Conservation (phyloP, 2,329 filamentous ascomycete genomes). For the Aspergillus transmontanensis region DNA sequence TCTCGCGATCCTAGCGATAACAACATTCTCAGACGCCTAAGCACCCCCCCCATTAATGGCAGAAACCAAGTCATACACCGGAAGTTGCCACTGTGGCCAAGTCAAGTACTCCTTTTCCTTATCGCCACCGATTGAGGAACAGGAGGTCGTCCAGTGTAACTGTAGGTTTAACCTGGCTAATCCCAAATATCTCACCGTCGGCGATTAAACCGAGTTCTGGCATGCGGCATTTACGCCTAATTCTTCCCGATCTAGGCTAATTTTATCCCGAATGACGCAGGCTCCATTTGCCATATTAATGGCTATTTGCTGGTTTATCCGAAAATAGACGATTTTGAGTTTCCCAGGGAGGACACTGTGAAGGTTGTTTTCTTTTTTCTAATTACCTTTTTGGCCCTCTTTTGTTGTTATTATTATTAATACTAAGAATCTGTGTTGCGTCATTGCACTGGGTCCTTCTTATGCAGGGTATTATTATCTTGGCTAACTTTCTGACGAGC, state of each 20-base stretch:
- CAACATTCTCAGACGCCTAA: not conserved
- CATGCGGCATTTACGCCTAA: not conserved
- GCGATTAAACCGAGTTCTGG: not conserved
- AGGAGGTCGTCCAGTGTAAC: slow-evolving; percentile 22
- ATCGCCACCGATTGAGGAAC: slow-evolving; percentile 19
- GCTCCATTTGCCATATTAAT: slow-evolving; percentile 34
- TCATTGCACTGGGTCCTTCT: not conserved
- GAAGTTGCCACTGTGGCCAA: slow-evolving; percentile 27
- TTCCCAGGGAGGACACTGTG: slow-evolving; percentile 25
- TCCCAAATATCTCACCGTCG: not conserved
- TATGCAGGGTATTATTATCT: no score
- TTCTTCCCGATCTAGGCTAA: not conserved
- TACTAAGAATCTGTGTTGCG: not conserved
- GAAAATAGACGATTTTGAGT: slow-evolving; percentile 23
- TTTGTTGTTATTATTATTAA: not conserved
- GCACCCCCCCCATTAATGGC: not conserved
- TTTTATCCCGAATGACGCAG: slow-evolving; percentile 13
- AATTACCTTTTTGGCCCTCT: not conserved
- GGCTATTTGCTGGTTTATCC: slow-evolving; percentile 35
- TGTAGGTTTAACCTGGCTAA: slow-evolving; percentile 14
- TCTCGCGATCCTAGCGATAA: not conserved
- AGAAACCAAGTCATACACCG: slow-evolving; percentile 9
- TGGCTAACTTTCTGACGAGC: no score
- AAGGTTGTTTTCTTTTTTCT: slow-evolving; percentile 14
- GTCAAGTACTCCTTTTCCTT: slow-evolving; percentile 23